Conservation (phyloP, 2,329 filamentous ascomycete species). For the Colletotrichum magnum region DNA sequence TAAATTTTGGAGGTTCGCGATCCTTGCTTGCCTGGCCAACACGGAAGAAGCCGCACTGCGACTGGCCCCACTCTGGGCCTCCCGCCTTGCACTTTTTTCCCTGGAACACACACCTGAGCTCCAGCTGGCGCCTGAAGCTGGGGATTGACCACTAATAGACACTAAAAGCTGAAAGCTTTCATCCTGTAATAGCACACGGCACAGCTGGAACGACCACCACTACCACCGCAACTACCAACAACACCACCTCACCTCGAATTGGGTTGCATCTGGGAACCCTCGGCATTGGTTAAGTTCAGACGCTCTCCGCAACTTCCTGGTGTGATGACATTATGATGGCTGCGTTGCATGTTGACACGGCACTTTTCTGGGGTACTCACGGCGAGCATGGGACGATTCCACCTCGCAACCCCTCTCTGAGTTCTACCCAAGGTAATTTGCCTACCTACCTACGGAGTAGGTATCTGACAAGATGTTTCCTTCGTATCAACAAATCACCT, state of each 20-base stretch:
- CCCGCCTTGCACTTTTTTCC: neutral
- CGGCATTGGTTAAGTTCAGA: constrained; percentile 13
- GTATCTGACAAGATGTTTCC: no score
- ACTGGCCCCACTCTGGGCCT: constrained; percentile 3
- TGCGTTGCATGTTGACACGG: neutral
- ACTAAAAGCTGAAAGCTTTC: constrained; percentile 6
- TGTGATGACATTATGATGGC: constrained; percentile 33
- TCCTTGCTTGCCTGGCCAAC: constrained; percentile 35
- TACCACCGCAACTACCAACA: neutral
- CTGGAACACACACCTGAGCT: neutral
- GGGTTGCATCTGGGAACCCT: constrained; percentile 2
- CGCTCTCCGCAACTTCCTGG: constrained; percentile 11
- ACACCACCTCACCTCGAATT: neutral
- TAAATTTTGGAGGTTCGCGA: constrained; percentile 43
- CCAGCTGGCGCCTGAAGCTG: constrained; percentile 1
- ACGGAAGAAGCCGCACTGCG: constrained; percentile 31
- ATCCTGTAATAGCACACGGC: neutral
- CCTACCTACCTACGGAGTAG: no score
- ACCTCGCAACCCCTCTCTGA: neutral
- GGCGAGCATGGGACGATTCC: constrained; percentile 9
- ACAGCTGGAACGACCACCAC: neutral
- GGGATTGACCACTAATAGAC: neutral
- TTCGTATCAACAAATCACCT: constrained; percentile 2
- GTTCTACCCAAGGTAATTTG: neutral
- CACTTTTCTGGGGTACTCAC: neutral